These are phyloP conservation scores for Lolium rigidum DNA, from an alignment of 176 grass and related monocot genomes.

Conservation along the genomic window DNA sequence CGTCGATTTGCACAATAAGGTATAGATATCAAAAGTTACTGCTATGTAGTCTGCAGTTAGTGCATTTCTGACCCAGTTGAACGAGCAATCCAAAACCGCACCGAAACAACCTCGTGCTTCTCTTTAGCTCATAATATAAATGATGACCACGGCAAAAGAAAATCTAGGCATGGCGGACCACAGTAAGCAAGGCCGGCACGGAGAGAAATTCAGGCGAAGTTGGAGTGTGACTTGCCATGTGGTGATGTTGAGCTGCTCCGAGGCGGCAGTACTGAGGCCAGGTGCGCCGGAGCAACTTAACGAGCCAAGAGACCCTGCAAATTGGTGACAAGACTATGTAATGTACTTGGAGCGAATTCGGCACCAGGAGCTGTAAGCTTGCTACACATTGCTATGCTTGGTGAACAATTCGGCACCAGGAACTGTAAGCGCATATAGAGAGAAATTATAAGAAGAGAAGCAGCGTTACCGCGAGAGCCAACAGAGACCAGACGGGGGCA, in stretches of 20 bases:
- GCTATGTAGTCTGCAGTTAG: background rate
- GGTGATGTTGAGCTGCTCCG: slow-evolving; percentile 15
- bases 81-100: slow-evolving; percentile 20
- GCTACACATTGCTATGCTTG: background rate
- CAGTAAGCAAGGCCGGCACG: background rate
- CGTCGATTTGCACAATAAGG: background rate
- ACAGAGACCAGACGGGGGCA: slow-evolving; percentile 84
- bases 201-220: slow-evolving; percentile 10
- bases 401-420: background rate
- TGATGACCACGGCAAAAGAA: background rate
- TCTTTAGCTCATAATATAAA: background rate
- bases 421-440: background rate
- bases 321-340: background rate
- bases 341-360: background rate
- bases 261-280: slow-evolving; percentile 15
- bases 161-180: background rate
- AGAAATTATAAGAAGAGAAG: background rate
- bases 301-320: slow-evolving; percentile 75
- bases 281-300: slow-evolving; percentile 52
- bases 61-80: background rate
- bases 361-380: background rate
- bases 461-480: slow-evolving; percentile 70
- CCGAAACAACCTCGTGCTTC: background rate
- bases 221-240: slow-evolving; percentile 61
- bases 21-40: background rate